These are phyloP conservation scores for Ophiostoma himal-ulmi DNA, from an alignment of 2,329 filamentous ascomycete genomes.

Conservation along the genomic window DNA sequence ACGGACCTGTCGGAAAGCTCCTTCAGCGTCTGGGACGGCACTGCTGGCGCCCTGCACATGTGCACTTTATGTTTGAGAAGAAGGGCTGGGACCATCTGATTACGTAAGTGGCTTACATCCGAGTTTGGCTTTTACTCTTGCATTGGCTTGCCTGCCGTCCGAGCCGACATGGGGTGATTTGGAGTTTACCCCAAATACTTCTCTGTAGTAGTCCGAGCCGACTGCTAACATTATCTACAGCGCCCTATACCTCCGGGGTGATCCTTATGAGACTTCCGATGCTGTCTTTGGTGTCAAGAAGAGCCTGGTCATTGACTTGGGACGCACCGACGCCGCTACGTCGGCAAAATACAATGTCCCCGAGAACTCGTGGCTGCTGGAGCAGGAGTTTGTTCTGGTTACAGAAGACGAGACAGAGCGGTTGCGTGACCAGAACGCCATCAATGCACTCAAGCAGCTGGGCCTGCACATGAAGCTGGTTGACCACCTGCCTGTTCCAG, in stretches of 20 bases:
- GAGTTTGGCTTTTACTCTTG: constrained; percentile 36
- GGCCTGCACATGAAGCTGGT: constrained; percentile 66
- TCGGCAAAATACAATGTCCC: constrained; percentile 58
- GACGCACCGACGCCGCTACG: constrained; percentile 45
- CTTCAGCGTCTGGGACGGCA: constrained; percentile 63
- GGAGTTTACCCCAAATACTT: background rate
- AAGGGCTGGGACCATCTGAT: constrained; percentile 71
- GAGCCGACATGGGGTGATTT: too few species aligned
- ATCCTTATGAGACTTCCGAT: constrained; percentile 77
- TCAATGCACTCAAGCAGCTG: constrained; percentile 59
- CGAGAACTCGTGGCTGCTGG: constrained; percentile 57
- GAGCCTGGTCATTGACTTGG: constrained; percentile 63
- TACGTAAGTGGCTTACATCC: constrained; percentile 47
- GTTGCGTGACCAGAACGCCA: constrained; percentile 58
- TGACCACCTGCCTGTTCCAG: constrained; percentile 70
- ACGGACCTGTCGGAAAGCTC: constrained; percentile 74
- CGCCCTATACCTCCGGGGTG: constrained; percentile 68
- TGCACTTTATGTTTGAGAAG: constrained; percentile 89
- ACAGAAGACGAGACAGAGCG: constrained; percentile 61
- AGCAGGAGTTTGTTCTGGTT: constrained; percentile 73
- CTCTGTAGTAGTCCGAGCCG: background rate
- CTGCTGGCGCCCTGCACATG: constrained; percentile 68
- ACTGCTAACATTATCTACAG: constrained; percentile 36
- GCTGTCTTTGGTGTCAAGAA: constrained; percentile 85
- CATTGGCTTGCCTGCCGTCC: too few species aligned